Conservation (phyloP, 2,329 filamentous ascomycete species). For the Aphanoascus verrucosus region DNA sequence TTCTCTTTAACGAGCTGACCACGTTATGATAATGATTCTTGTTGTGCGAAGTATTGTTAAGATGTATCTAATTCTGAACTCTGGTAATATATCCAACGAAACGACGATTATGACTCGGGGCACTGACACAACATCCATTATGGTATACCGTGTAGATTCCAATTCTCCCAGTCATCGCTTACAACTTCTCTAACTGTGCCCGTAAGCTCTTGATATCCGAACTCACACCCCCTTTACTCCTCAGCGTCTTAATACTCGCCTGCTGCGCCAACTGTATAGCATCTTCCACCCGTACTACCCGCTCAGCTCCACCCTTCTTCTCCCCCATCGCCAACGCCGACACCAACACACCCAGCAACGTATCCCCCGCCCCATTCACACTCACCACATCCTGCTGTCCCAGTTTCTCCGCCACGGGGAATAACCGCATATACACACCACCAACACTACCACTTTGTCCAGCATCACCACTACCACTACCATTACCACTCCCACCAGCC, state of each 20-base stretch:
- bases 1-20: too few relatives aligned
- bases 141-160: background rate
- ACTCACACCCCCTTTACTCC: constrained; percentile 59
- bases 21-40: too few relatives aligned
- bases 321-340: constrained; percentile 57
- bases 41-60: background rate
- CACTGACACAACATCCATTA: background rate
- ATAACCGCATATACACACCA: constrained; percentile 73
- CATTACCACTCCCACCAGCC: constrained; percentile 26
- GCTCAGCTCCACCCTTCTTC: constrained; percentile 20
- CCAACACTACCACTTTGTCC: constrained; percentile 43
- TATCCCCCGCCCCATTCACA: constrained; percentile 91
- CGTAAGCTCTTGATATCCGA: constrained; percentile 22
- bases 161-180: background rate
- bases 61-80: background rate
- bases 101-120: too few relatives aligned
- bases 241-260: constrained; percentile 68
- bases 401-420: constrained; percentile 56
- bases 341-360: constrained; percentile 76
- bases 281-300: constrained; percentile 46
- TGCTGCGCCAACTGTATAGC: constrained; percentile 70
- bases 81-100: background rate
- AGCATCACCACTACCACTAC: constrained; percentile 26
- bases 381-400: constrained; percentile 58
- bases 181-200: constrained; percentile 10